Percentiles rank a stretch among this genome's conserved stretches.
These are phyloP conservation scores for Fusarium chaquense DNA, from an alignment of 2,329 filamentous ascomycete species.

Conservation along the genomic window DNA sequence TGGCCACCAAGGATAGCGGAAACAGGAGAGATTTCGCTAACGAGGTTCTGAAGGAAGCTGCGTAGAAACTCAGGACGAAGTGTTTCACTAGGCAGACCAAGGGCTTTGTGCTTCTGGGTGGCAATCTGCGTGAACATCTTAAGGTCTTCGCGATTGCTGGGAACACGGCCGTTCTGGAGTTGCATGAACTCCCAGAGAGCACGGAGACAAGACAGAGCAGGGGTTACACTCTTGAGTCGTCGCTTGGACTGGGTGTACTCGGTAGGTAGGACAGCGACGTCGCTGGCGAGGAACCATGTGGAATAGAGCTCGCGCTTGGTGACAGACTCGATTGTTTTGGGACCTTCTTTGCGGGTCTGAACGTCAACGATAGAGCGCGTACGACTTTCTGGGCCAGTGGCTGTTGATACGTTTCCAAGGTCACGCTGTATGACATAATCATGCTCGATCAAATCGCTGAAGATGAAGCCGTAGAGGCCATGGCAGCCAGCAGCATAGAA, in stretches of 20 bases:
- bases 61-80: constrained; percentile 79
- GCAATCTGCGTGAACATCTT: constrained; percentile 81
- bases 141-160: constrained; percentile 74
- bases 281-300: constrained; percentile 84
- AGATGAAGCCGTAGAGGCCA: constrained; percentile 94
- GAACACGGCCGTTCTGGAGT: constrained; percentile 63
- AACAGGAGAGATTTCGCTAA: constrained; percentile 85
- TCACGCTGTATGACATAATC: constrained; percentile 90
- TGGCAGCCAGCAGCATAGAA: constrained; percentile 92
- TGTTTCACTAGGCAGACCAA: constrained; percentile 76
- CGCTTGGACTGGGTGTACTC: constrained; percentile 77
- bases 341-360: constrained; percentile 74
- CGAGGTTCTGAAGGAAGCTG: constrained; percentile 87
- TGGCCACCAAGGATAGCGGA: constrained; percentile 90
- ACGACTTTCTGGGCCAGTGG: constrained; percentile 73
- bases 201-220: constrained; percentile 85
- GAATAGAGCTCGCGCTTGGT: constrained; percentile 93
- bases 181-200: constrained; percentile 87
- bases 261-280: constrained; percentile 77
- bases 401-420: constrained; percentile 77
- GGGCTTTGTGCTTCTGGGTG: constrained; percentile 80
- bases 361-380: constrained; percentile 82
- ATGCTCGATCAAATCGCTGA: constrained; percentile 91
- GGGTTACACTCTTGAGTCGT: constrained; percentile 80
- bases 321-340: constrained; percentile 83